phyloP scores from a whole-genome alignment of 177 flowering plant genomes.

The Tripterygium wilfordii region DNA sequence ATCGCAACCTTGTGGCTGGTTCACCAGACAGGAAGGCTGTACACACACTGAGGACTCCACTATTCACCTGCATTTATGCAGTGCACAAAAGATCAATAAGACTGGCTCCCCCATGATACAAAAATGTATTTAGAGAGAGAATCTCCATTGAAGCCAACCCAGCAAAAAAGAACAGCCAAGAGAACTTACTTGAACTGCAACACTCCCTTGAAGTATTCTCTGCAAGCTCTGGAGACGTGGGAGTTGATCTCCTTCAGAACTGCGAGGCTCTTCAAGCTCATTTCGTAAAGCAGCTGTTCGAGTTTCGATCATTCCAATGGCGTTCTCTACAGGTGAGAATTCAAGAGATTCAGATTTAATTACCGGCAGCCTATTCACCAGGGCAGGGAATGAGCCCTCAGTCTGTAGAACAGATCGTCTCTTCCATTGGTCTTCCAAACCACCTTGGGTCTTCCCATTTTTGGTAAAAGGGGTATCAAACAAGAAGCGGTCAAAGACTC shows the following conservation, averaged over 20 bases:
- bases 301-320: slow-evolving; percentile 99
- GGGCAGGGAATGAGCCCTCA: slow-evolving; percentile 96
- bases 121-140: too few relatives aligned
- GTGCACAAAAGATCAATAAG: not conserved
- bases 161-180: not conserved
- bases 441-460: slow-evolving; percentile 98
- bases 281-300: slow-evolving; percentile 90
- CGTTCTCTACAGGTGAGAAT: slow-evolving; percentile 98
- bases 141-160: too few relatives aligned
- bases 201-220: slow-evolving; percentile 99
- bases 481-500: slow-evolving; percentile 95
- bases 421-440: slow-evolving; percentile 98
- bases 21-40: slow-evolving; percentile 97
- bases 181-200: slow-evolving; percentile 87
- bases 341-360: slow-evolving; percentile 90
- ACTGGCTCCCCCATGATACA: not conserved
- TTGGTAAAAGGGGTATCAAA: slow-evolving; percentile 98
- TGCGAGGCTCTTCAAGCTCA: slow-evolving; percentile 98
- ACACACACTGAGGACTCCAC: slow-evolving; percentile 96
- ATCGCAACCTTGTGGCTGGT: slow-evolving; percentile 96
- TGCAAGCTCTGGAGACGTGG: slow-evolving; percentile 96
- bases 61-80: slow-evolving; percentile 66
- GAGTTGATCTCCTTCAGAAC: slow-evolving; percentile 97
- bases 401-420: slow-evolving; percentile 87
- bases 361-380: slow-evolving; percentile 85